Conservation (phyloP, 345 rosid species). For the Salix dunnii region DNA sequence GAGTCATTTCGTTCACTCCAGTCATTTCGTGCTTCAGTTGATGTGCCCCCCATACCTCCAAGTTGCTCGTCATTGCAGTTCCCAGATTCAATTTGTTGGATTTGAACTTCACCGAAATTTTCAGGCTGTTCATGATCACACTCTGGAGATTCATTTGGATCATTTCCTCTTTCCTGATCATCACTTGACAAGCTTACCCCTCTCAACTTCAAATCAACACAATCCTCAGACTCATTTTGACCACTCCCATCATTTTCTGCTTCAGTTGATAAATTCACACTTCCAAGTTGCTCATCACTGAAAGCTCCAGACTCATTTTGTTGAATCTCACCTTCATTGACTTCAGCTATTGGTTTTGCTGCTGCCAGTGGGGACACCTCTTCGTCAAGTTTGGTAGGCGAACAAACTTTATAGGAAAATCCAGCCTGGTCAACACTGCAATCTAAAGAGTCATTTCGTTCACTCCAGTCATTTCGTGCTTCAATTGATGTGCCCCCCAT, state of each 20-base stretch:
- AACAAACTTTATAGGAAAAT: not conserved
- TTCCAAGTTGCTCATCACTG: not conserved
- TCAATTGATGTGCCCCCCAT: not conserved
- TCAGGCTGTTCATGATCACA: not conserved
- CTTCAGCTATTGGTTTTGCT: too few relatives aligned
- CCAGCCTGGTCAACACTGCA: slow-evolving; percentile 1
- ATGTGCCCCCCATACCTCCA: not conserved
- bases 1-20: not conserved
- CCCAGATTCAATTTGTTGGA: not conserved
- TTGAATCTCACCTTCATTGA: not conserved
- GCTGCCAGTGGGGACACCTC: too few relatives aligned
- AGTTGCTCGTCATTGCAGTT: not conserved
- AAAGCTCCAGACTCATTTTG: not conserved
- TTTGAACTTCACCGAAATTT: not conserved
- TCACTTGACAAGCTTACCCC: not conserved
- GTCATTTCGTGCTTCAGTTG: not conserved
- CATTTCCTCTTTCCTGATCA: not conserved
- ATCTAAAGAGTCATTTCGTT: not conserved
- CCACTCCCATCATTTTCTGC: not conserved
- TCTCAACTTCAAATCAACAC: not conserved
- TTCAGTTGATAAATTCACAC: not conserved
- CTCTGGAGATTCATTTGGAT: not conserved
- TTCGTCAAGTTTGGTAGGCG: not conserved
- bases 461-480: too few relatives aligned
- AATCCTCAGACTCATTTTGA: not conserved